These are phyloP conservation scores for Sporisorium sorghi DNA, from an alignment of 1,284 basidiomycete species.

Conservation along the genomic window DNA sequence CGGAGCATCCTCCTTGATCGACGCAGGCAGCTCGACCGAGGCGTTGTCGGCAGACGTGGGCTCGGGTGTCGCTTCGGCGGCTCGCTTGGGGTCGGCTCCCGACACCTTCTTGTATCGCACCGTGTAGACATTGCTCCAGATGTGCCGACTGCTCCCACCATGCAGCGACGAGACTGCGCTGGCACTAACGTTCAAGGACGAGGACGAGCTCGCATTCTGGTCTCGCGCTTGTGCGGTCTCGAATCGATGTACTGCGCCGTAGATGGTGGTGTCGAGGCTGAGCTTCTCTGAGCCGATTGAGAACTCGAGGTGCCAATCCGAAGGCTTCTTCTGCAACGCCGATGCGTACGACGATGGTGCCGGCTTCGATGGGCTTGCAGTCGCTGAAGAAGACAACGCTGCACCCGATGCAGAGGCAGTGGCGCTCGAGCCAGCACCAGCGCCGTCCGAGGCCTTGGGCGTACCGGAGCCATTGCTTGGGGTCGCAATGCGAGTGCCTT, in stretches of 20 bases:
- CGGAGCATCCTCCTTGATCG: slow-evolving; percentile 83
- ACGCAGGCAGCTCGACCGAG: slow-evolving; percentile 73
- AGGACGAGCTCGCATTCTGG: slow-evolving; percentile 14
- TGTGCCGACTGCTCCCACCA: slow-evolving; percentile 72
- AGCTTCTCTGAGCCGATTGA: slow-evolving; percentile 86
- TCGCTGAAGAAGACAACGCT: slow-evolving; percentile 28
- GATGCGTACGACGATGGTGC: slow-evolving; percentile 82
- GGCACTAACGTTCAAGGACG: not conserved
- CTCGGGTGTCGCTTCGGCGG: slow-evolving; percentile 50
- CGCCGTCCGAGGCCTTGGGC: slow-evolving; percentile 47
- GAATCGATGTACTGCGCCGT: slow-evolving; percentile 91
- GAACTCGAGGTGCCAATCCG: slow-evolving; percentile 97
- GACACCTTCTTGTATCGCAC: slow-evolving; percentile 92
- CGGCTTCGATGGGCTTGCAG: slow-evolving; percentile 44
- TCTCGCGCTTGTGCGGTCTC: slow-evolving; percentile 72
- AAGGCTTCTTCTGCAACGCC: slow-evolving; percentile 88
- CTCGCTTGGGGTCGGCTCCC: slow-evolving; percentile 76
- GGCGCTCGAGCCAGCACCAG: slow-evolving; percentile 63
- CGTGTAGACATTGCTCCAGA: slow-evolving; percentile 90
- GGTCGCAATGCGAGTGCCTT: slow-evolving; percentile 91
- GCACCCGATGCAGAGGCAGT: slow-evolving; percentile 20
- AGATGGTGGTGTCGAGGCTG: slow-evolving; percentile 89
- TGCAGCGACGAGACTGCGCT: slow-evolving; percentile 17
- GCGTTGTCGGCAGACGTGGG: slow-evolving; percentile 35
- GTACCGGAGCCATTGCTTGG: slow-evolving; percentile 73